Base-by-base conservation (phyloP, 1,284 basidiomycete species). In the Papiliotrema fonsecae region DNA sequence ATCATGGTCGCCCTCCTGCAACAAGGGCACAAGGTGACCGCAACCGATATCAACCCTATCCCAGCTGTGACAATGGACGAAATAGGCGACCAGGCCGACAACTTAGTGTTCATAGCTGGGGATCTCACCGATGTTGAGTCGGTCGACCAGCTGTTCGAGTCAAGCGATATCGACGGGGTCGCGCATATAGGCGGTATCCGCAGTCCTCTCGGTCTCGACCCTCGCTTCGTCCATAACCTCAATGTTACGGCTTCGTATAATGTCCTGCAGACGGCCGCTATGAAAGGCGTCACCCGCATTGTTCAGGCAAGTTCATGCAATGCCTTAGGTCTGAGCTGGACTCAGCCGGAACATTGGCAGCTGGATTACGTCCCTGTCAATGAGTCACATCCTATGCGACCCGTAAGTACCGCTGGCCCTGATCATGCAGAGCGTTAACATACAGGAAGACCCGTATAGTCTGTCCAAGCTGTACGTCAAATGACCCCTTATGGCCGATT, bases 211-310 rank as follows among this genome's bases (percentile, higher is more conserved):
- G 49, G 49, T 1, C 30, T 51, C 14, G 49, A 42, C 26, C 37
- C 35, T 26, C 39, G 65, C 57, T 42, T 52, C 13, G 54, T 69
- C 1, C 62, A 70, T 54, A 69, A 67, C 50, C 51, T 42, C 26
- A 70, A 70, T 50, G 61, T 60, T 21, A 41, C 61, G 1, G 63
- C 62, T 60, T 62, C 61, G 11, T 73, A 62, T 54, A 70, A 72
- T 35, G 65, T 64, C 2, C 56, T 73, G 10, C 52, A 49, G 28
- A 64, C 67, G 21, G 69, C 70, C 2, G 61, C 54, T 13, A 16
- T 19, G 7, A 30, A 26, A 25, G 50, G 64, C 1, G 56, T 71
- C 26, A 49, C 19, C 21, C 46, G 60, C 6, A 63, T 72, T 18
- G 65, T 65, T 10, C 62, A 71, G 42, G 67, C 68, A 9, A 62